phyloP scores from a whole-genome alignment of 345 rosid genomes.

The Lepidium aucheri region DNA sequence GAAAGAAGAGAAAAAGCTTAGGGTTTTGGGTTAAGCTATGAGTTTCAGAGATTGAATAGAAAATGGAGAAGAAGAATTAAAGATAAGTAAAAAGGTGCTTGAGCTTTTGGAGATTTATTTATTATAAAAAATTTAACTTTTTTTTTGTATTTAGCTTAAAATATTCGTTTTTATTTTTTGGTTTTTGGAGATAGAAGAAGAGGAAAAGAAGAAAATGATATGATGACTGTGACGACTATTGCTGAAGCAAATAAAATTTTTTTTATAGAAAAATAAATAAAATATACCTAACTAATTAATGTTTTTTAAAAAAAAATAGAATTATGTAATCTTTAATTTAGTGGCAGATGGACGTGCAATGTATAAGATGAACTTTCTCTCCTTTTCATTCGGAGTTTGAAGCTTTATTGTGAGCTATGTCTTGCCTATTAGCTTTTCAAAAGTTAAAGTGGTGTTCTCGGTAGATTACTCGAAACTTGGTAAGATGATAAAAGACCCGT shows the following conservation, averaged over 20 bases:
- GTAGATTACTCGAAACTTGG: too few relatives aligned
- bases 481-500: too few relatives aligned
- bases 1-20: neutral
- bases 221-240: slow-evolving; percentile 21
- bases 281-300: too few relatives aligned
- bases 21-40: slow-evolving; percentile 13
- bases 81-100: slow-evolving; percentile 17
- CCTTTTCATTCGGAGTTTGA: too few relatives aligned
- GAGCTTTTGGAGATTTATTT: slow-evolving; percentile 21
- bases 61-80: slow-evolving; percentile 10
- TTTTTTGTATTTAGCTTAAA: neutral
- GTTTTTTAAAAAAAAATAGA: too few relatives aligned
- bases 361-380: too few relatives aligned
- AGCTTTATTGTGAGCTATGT: too few relatives aligned
- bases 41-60: slow-evolving; percentile 12
- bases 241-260: slow-evolving; percentile 14
- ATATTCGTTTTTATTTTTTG: neutral
- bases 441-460: too few relatives aligned
- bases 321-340: too few relatives aligned
- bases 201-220: slow-evolving; percentile 17
- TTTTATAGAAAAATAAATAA: neutral
- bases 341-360: too few relatives aligned
- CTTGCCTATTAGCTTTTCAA: too few relatives aligned
- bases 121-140: neutral
- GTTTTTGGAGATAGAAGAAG: neutral